Base-by-base conservation (phyloP, 441 rosid species). In the Euphorbia schlechtendalii region DNA sequence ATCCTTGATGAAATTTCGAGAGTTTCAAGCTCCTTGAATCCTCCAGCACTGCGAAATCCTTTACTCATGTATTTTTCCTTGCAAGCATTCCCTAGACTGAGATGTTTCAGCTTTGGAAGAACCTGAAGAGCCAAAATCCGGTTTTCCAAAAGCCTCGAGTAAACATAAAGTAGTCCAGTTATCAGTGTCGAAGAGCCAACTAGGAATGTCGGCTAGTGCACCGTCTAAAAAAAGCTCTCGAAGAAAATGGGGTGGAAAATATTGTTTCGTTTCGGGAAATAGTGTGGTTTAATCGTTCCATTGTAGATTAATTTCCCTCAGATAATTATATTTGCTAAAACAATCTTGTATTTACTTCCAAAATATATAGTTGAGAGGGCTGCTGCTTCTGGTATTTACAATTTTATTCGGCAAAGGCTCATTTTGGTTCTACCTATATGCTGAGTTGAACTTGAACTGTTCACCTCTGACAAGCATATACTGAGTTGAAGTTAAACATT, bases 221-320 rank as follows among this genome's bases (percentile, higher is more conserved):
- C 71, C 68, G 1, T 0, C 0, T 51, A 61, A 51, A 14, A 0
- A 0, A 9, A 67, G 54, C 20, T 56, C 56, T 43, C 56, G 64
- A 67, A 72, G 21, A 62, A 67, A 59, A 7, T 60, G 48, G 5
- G 69, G 69, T 51, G 69, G 72, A 15, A 49, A 43, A 43, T 56
- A 56, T 45, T n/a, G 6, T 66, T 56, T 62, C 28, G 28, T 25
- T 28, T 45, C 67, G 15, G 72, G 76, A 4, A 72, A 45, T 6
- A 67, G 18, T 0, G 1, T 5, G 0, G n/a, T 15, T 0, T 51
- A n/a, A n/a, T n/a, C n/a, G n/a, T n/a, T n/a, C n/a, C n/a, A n/a
- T n/a, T n/a, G n/a, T n/a, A n/a, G n/a, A n/a, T n/a, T n/a, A n/a
- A n/a, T n/a, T n/a, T n/a, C n/a, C n/a, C n/a, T n/a, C n/a, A n/a